These are phyloP conservation scores for Skeletonema potamos DNA, from an alignment of 108 stramenopile species.

Conservation along the genomic window DNA sequence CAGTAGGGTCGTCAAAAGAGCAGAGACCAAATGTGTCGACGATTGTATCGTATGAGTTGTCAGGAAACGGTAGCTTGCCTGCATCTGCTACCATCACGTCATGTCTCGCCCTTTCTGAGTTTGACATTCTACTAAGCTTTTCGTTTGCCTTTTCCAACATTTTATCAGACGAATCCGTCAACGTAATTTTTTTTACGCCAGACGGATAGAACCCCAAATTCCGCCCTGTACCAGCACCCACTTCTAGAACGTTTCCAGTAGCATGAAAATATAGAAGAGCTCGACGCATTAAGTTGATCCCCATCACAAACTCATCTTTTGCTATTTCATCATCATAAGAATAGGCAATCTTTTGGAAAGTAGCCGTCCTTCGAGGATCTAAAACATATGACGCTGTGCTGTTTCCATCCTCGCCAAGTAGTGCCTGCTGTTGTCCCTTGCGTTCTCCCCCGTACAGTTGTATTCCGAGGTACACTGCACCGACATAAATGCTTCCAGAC, in stretches of 20 bases:
- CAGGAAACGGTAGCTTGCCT: slow-evolving; percentile 52
- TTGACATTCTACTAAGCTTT: slow-evolving; percentile 48
- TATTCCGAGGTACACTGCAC: slow-evolving; percentile 32
- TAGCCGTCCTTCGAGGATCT: slow-evolving; percentile 60
- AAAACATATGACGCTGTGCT: slow-evolving; percentile 26
- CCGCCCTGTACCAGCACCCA: slow-evolving; percentile 87
- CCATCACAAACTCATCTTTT: slow-evolving; percentile 78
- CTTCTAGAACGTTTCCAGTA: slow-evolving; percentile 81
- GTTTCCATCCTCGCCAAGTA: slow-evolving; percentile 1
- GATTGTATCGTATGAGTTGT: slow-evolving; percentile 81
- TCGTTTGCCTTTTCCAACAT: slow-evolving; percentile 75
- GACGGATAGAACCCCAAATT: slow-evolving; percentile 75
- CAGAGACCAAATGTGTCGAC: slow-evolving; percentile 95
- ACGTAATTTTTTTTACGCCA: slow-evolving; percentile 58
- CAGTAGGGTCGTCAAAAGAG: slow-evolving; percentile 85
- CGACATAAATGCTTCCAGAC: slow-evolving; percentile 30
- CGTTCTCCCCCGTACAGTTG: slow-evolving; percentile 21
- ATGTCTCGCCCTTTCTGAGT: slow-evolving; percentile 38
- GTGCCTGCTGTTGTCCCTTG: neutral
- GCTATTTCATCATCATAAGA: slow-evolving; percentile 72
- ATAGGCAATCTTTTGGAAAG: slow-evolving; percentile 70
- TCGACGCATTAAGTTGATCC: slow-evolving; percentile 71
- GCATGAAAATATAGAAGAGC: slow-evolving; percentile 77
- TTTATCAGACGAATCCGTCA: slow-evolving; percentile 74
- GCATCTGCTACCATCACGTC: slow-evolving; percentile 65